A percentile compares a stretch with the other conserved stretches of the same genome.
Evolutionary conservation across 1,284 basidiomycete genomes (phyloP).

Genomic region (Sporisorium sorghi): DNA sequence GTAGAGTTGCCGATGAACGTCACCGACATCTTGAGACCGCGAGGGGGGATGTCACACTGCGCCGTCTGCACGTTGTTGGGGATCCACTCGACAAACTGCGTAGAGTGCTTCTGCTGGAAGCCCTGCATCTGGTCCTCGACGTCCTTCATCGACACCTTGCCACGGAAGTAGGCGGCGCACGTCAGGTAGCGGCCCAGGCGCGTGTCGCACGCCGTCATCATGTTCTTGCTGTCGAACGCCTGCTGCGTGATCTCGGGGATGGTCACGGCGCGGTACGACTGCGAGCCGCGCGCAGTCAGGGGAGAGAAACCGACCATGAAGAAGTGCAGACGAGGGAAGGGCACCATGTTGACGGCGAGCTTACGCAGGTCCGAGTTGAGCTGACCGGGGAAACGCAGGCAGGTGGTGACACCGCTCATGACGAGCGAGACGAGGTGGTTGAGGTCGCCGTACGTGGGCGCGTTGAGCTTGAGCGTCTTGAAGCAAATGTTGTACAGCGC

Average conservation of each 20-base stretch:
- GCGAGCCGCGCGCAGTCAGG: conserved; percentile 65
- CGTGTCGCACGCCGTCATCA: conserved; percentile 83
- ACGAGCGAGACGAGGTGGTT: conserved; percentile 80
- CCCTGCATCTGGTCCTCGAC: conserved; percentile 69
- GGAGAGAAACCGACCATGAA: conserved; percentile 70
- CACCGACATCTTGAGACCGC: conserved; percentile 68
- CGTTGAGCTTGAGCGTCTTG: conserved; percentile 79
- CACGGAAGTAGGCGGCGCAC: conserved; percentile 70
- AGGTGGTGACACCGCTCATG: conserved; percentile 90
- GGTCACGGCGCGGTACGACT: conserved; percentile 73
- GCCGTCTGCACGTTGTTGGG: conserved; percentile 69
- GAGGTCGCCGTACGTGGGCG: conserved; percentile 63
- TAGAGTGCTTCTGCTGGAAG: conserved; percentile 66
- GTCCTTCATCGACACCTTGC: conserved; percentile 71
- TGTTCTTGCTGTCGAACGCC: conserved; percentile 68
- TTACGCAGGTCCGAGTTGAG: conserved; percentile 94
- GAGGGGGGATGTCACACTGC: conserved; percentile 68
- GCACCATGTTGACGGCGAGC: conserved; percentile 85
- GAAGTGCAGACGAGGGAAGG: conserved; percentile 70
- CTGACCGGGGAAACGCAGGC: conserved; percentile 91
- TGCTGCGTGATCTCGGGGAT: conserved; percentile 65
- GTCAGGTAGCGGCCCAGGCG: conserved; percentile 70
- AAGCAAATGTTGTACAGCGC: conserved; percentile 89
- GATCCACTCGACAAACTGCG: conserved; percentile 69
- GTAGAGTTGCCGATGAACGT: conserved; percentile 70